phyloP scores from a whole-genome alignment of 495 filamentous ascomycete genomes.

The Aspergillus homomorphus region DNA sequence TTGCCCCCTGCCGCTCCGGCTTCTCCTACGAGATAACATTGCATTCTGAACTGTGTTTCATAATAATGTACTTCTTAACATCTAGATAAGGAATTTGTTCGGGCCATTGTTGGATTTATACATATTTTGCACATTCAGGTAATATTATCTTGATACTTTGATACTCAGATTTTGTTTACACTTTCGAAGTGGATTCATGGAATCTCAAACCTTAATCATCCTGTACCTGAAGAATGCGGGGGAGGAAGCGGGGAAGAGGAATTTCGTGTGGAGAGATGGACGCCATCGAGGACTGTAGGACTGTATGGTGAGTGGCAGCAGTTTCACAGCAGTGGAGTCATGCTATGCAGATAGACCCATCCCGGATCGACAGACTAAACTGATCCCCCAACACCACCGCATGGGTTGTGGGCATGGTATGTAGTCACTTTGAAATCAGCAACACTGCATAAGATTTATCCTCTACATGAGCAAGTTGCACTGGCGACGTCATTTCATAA shows the following conservation, averaged over 20 bases:
- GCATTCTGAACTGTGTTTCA: slow-evolving; percentile 9
- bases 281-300: no score
- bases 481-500: no score
- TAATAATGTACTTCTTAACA: slow-evolving; percentile 14
- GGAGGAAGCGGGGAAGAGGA: no score
- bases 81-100: slow-evolving; percentile 12
- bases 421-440: no score
- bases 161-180: neutral
- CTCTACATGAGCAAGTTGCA: no score
- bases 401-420: no score
- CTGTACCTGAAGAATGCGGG: neutral
- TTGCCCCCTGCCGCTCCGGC: neutral
- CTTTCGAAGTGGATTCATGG: neutral
- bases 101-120: neutral
- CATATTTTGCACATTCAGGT: neutral
- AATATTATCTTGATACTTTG: no score
- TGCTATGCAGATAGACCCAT: neutral
- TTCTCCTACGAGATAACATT: neutral
- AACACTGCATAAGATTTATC: no score
- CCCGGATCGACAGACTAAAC: neutral
- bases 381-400: neutral
- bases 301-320: neutral
- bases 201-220: slow-evolving; percentile 6
- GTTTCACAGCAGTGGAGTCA: neutral
- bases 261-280: neutral